A percentile compares a stretch with the other conserved stretches of the same genome.
These are phyloP conservation scores for Aspergillus uvarum DNA, from an alignment of 2,329 filamentous ascomycete species.

Conservation along the genomic window DNA sequence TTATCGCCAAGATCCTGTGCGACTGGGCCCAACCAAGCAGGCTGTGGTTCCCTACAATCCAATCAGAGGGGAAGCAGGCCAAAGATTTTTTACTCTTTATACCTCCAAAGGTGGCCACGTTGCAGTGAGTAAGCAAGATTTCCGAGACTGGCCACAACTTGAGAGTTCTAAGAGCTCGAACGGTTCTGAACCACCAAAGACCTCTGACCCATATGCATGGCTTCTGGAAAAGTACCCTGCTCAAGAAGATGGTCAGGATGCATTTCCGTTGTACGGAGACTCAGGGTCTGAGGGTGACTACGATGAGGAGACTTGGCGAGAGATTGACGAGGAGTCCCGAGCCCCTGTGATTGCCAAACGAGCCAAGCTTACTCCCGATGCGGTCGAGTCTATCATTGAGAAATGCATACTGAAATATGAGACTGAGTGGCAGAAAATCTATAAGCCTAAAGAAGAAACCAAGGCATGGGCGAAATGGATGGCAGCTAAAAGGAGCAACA, in stretches of 20 bases:
- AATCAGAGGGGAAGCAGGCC: conserved; percentile 8
- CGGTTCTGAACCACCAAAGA: neutral
- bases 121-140: conserved; percentile 27
- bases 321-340: conserved; percentile 58
- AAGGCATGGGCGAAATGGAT: conserved; percentile 65
- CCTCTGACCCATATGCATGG: conserved; percentile 29
- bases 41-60: conserved; percentile 32
- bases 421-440: conserved; percentile 58
- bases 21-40: conserved; percentile 20
- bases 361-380: conserved; percentile 43
- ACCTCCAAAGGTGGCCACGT: conserved; percentile 25
- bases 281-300: conserved; percentile 54
- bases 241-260: conserved; percentile 42
- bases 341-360: conserved; percentile 21
- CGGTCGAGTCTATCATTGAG: conserved; percentile 56
- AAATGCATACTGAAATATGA: conserved; percentile 54
- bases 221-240: conserved; percentile 47
- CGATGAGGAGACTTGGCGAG: conserved; percentile 60
- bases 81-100: conserved; percentile 32
- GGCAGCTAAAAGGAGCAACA: conserved; percentile 48
- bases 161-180: neutral
- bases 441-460: conserved; percentile 55
- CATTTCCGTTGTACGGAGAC: conserved; percentile 56
- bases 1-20: conserved; percentile 26
- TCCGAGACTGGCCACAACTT: conserved; percentile 31